Evolutionary conservation across 257 asterid genomes (phyloP).

Genomic region (Phtheirospermum japonicum): DNA sequence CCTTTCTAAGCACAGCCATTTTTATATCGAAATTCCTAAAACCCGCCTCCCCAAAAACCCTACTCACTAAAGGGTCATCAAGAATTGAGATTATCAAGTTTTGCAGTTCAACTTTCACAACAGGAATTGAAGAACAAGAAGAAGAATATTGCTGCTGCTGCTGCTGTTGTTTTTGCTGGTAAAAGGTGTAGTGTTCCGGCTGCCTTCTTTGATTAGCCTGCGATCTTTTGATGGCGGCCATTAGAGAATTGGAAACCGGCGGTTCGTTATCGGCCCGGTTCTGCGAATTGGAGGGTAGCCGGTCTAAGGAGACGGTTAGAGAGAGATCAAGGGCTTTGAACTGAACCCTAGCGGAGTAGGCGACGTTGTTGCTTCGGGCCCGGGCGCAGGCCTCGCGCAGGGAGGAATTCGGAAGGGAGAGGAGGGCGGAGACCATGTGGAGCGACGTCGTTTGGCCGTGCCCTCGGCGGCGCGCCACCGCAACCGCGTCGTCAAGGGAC

Average conservation of each 20-base stretch:
- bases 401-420: constrained; percentile 60
- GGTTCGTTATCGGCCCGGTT: constrained; percentile 50
- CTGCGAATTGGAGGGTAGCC: constrained; percentile 50
- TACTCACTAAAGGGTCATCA: constrained; percentile 87
- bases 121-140: constrained; percentile 43
- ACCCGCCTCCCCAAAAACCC: constrained; percentile 89
- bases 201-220: constrained; percentile 86
- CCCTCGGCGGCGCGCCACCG: constrained; percentile 81
- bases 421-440: constrained; percentile 75
- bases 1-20: constrained; percentile 61
- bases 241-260: constrained; percentile 77
- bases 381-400: constrained; percentile 83
- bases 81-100: constrained; percentile 68
- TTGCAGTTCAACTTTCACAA: constrained; percentile 77
- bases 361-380: constrained; percentile 45
- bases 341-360: constrained; percentile 64
- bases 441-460: constrained; percentile 93
- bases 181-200: constrained; percentile 67
- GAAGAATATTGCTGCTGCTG: constrained; percentile 33
- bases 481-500: constrained; percentile 80
- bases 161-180: constrained; percentile 54
- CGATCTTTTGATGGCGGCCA: constrained; percentile 91
- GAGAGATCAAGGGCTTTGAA: constrained; percentile 90
- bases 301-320: constrained; percentile 63
- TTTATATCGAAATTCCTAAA: constrained; percentile 78